Conservation (phyloP, 2,329 filamentous ascomycete genomes). For the Didymella arachidicola region DNA sequence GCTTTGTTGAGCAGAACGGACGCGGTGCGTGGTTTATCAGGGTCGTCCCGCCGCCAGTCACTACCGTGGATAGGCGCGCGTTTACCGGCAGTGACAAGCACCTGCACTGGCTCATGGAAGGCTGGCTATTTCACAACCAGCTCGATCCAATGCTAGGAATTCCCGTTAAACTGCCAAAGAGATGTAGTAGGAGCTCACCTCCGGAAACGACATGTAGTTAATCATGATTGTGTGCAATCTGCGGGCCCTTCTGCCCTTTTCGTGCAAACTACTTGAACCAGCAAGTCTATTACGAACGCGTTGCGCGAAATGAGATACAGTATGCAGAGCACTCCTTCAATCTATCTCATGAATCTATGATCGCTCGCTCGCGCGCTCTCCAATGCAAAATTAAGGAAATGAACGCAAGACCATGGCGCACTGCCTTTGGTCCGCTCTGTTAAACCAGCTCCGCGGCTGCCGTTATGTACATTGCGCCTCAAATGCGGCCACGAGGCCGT, state of each 20-base stretch:
- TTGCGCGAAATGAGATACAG: no score
- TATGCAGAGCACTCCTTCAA: neutral
- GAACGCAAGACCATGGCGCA: constrained; percentile 20
- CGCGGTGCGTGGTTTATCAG: constrained; percentile 4
- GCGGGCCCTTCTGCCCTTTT: no score
- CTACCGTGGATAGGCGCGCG: constrained; percentile 3
- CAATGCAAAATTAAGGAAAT: constrained; percentile 5
- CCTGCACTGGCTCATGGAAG: neutral
- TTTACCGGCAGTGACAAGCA: neutral
- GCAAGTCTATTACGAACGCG: neutral
- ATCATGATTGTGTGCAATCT: neutral
- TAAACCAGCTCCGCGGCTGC: neutral
- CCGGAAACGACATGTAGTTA: no score
- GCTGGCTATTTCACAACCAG: neutral
- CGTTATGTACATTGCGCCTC: neutral
- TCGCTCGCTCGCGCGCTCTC: constrained; percentile 4
- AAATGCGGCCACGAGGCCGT: neutral
- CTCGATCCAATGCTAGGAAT: neutral
- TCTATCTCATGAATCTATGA: constrained; percentile 7
- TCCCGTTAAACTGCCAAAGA: neutral
- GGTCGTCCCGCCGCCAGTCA: constrained; percentile 12
- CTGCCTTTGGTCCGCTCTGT: constrained; percentile 20
- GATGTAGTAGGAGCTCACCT: neutral
- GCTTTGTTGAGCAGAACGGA: constrained; percentile 3
- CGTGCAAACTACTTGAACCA: no score